Evolutionary conservation across 2,329 filamentous ascomycete genomes (phyloP).

Genomic region (Macrophomina phaseolina): DNA sequence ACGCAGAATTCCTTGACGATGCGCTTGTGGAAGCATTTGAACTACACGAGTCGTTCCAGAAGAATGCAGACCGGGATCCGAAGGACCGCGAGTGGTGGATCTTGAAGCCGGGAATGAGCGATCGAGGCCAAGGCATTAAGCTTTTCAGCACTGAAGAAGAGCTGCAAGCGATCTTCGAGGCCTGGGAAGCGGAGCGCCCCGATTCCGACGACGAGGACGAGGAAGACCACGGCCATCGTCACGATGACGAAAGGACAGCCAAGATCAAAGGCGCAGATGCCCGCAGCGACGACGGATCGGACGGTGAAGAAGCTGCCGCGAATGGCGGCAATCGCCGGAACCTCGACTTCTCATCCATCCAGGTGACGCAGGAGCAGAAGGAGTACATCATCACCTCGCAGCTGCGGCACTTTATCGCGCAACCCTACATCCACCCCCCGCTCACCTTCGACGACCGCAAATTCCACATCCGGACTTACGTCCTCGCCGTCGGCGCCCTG

Average conservation of each 20-base stretch:
- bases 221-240: conserved; percentile 43
- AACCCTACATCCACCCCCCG: conserved; percentile 91
- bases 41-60: conserved; percentile 75
- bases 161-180: conserved; percentile 86
- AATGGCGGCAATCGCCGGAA: neutral
- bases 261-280: conserved; percentile 37
- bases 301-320: conserved; percentile 35
- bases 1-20: conserved; percentile 95
- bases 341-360: conserved; percentile 4
- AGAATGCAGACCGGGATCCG: conserved; percentile 61
- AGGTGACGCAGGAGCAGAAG: conserved; percentile 37
- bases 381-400: conserved; percentile 80
- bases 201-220: conserved; percentile 61
- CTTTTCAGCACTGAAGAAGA: conserved; percentile 86
- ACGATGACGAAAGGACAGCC: conserved; percentile 31
- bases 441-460: conserved; percentile 77
- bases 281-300: conserved; percentile 43
- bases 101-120: conserved; percentile 96
- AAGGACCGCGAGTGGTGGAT: conserved; percentile 86
- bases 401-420: conserved; percentile 92
- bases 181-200: conserved; percentile 76
- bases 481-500: conserved; percentile 78
- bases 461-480: conserved; percentile 94
- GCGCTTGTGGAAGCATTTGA: conserved; percentile 90
- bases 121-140: conserved; percentile 89